These are phyloP conservation scores for Sanchytrium tribonematis DNA, from an alignment of 371 early-diverging fungal genomes.

Conservation along the genomic window DNA sequence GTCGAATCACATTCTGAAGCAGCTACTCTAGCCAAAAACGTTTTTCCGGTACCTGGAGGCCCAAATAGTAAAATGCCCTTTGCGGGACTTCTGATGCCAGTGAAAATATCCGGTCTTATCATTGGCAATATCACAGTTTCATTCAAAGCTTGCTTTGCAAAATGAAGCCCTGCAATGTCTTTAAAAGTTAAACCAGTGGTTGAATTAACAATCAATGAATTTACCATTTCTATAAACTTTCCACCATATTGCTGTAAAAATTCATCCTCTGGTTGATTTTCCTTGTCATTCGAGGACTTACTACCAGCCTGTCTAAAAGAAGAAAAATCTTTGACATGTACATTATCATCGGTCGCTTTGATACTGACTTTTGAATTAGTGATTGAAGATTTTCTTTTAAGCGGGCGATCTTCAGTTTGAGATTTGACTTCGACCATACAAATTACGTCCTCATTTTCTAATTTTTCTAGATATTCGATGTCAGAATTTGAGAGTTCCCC, in stretches of 20 bases:
- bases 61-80: constrained; percentile 35
- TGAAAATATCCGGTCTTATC: constrained; percentile 61
- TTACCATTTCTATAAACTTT: not conserved
- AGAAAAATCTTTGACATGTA: not conserved
- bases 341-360: not conserved
- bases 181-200: constrained; percentile 25
- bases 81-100: constrained; percentile 49
- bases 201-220: not conserved
- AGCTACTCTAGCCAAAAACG: constrained; percentile 69
- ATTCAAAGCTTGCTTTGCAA: constrained; percentile 85
- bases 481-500: not conserved
- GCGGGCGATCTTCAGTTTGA: no score
- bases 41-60: constrained; percentile 56
- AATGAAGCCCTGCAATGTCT: constrained; percentile 92
- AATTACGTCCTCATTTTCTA: not conserved
- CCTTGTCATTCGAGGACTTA: not conserved
- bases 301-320: not conserved
- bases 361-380: not conserved
- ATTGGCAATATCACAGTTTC: constrained; percentile 67
- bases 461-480: not conserved
- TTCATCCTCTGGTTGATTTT: not conserved
- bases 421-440: not conserved
- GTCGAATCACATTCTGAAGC: constrained; percentile 71
- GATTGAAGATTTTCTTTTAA: not conserved
- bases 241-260: not conserved